Evolutionary conservation across 148 eudicot genomes (phyloP), one percentile per base, ranked within the genome.

Genomic region (Nepenthes mirabilis): DNA sequence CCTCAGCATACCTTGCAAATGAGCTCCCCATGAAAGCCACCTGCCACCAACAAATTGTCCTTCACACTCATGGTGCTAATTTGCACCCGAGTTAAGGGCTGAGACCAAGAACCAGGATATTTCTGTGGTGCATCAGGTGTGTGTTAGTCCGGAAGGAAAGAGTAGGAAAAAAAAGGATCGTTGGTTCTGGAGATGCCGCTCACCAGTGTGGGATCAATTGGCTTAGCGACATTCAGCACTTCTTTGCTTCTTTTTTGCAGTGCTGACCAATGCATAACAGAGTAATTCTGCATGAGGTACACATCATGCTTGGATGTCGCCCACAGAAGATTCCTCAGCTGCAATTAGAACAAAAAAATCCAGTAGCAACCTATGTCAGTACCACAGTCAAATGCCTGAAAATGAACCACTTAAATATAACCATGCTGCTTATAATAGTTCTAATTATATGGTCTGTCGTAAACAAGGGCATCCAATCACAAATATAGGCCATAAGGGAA

Each of bases 11-110:
- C 97, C 95, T 91, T 91, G 77, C 96, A 88, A 10, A 91, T 74
- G 54, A 91, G 94, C 68, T 91, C 98, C 61, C 98, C 98, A 40
- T 77, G 84, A 55, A 88, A 88, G 71, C 98, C 98, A 67, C 98
- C 98, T 45, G 90, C 96, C 0, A 79, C 98, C 69, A 91, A 70
- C 37, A 88, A 69, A 76, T 79, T 74, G 60, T 88, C 87, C 72
- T 85, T 91, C 37, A 91, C 86, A 12, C 86, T 59, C 96, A 88
- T 85, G 52, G 94, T 81, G 73, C 96, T 88, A 33, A 91, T 80
- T 68, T 88, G 96, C 33, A 88, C 85, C 43, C 94, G 67, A n/a
- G 94, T 75, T 14, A 91, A 69, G 9, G 83, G 65, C 75, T 80
- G 88, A 57, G 84, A 62, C 58, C 73, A 61, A 62, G 88, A 70